Conservation (phyloP, 129 eudicot species). For the Artemisia annua region DNA sequence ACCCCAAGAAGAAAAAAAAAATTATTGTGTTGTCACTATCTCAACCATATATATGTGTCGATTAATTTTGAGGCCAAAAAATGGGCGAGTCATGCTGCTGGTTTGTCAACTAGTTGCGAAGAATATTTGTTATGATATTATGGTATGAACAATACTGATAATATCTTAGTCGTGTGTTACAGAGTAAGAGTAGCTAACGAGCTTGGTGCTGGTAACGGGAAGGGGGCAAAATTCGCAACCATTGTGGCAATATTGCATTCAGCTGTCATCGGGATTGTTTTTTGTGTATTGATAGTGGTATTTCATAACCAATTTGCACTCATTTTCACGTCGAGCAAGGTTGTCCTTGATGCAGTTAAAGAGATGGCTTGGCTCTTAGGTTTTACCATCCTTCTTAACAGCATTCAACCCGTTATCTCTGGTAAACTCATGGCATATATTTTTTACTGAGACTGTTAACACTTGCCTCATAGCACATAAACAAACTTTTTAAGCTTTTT, state of each 20-base stretch:
- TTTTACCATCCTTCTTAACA: conserved; percentile 73
- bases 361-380: conserved; percentile 64
- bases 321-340: conserved; percentile 57
- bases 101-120: neutral
- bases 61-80: too few relatives aligned
- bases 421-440: conserved; percentile 23
- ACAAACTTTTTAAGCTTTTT: too few relatives aligned
- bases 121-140: neutral
- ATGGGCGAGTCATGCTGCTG: too few relatives aligned
- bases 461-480: too few relatives aligned
- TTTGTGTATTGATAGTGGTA: conserved; percentile 43
- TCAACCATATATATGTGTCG: too few relatives aligned
- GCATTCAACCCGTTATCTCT: conserved; percentile 77
- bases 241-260: conserved; percentile 58
- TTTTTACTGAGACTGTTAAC: too few relatives aligned
- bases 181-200: conserved; percentile 90
- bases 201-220: conserved; percentile 80
- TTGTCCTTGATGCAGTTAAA: conserved; percentile 59
- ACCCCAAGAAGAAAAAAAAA: too few relatives aligned
- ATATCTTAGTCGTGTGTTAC: conserved; percentile 4
- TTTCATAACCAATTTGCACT: conserved; percentile 48
- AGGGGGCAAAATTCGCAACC: conserved; percentile 73
- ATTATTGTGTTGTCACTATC: too few relatives aligned
- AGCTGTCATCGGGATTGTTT: conserved; percentile 50
- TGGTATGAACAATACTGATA: neutral